Conservation (phyloP, 2,329 filamentous ascomycete species). For the Calonectria leucothoes region DNA sequence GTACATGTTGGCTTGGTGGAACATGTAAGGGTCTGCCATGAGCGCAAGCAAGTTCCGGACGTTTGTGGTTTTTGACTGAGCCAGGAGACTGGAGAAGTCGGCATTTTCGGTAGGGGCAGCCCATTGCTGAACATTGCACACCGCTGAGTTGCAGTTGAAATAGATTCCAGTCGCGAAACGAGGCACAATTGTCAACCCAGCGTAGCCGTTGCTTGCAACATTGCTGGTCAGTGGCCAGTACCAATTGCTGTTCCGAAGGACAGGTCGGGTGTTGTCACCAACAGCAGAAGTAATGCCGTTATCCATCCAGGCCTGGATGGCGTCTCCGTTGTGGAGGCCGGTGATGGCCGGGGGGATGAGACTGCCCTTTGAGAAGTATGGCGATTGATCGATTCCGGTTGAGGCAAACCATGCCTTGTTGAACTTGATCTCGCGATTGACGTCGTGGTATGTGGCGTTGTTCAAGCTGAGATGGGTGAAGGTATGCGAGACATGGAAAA, state of each 20-base stretch:
- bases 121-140: conserved; percentile 27
- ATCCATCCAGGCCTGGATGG: conserved; percentile 29
- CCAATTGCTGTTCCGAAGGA: conserved; percentile 14
- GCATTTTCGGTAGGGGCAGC: background rate
- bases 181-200: conserved; percentile 26
- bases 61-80: conserved; percentile 24
- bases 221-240: conserved; percentile 30
- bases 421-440: conserved; percentile 27
- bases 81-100: conserved; percentile 18
- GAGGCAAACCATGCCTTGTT: conserved; percentile 30
- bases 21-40: conserved; percentile 32
- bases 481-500: conserved; percentile 30
- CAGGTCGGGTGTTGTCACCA: conserved; percentile 29
- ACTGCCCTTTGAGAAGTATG: conserved; percentile 22
- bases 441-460: conserved; percentile 31
- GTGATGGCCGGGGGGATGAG: conserved; percentile 30
- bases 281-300: conserved; percentile 26
- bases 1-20: conserved; percentile 33
- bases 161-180: conserved; percentile 30
- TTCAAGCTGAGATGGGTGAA: conserved; percentile 31
- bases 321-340: conserved; percentile 31
- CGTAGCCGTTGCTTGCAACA: conserved; percentile 26
- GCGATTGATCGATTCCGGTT: conserved; percentile 32
- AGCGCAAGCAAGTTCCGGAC: conserved; percentile 23
- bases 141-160: conserved; percentile 28